Conservation (phyloP, 139 green algal genomes). For the Cymbomonas tetramitiformis region DNA sequence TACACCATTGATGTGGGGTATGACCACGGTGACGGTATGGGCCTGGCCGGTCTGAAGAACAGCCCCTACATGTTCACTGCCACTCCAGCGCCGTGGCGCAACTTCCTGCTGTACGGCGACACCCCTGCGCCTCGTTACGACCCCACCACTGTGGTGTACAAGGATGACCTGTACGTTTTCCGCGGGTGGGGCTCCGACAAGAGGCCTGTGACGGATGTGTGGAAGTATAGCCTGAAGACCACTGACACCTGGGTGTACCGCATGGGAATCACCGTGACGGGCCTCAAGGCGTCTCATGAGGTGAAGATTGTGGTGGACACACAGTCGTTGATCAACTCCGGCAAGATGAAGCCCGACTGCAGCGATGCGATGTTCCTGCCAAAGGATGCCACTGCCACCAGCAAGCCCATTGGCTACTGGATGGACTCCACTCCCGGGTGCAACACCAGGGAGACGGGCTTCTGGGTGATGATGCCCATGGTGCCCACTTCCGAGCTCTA, state of each 20-base stretch:
- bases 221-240: neutral
- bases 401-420: constrained; percentile 1
- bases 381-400: neutral
- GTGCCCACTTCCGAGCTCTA: neutral
- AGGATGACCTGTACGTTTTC: constrained; percentile 7
- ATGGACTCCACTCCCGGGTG: constrained; percentile 11
- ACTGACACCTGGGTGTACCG: constrained; percentile 6
- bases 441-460: neutral
- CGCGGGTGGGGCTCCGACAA: constrained; percentile 9
- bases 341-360: constrained; percentile 17
- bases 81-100: neutral
- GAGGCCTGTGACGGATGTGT: neutral
- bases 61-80: neutral
- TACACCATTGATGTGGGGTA: constrained; percentile 10
- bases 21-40: neutral
- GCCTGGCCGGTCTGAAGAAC: neutral
- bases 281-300: neutral
- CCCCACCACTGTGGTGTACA: neutral
- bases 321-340: constrained; percentile 1
- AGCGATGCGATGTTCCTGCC: constrained; percentile 5
- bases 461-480: constrained; percentile 3
- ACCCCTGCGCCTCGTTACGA: constrained; percentile 8
- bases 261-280: neutral
- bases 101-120: neutral
- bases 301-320: constrained; percentile 10